phyloP scores from a whole-genome alignment of 1,284 basidiomycete species.

The Laetiporus sulphureus region DNA sequence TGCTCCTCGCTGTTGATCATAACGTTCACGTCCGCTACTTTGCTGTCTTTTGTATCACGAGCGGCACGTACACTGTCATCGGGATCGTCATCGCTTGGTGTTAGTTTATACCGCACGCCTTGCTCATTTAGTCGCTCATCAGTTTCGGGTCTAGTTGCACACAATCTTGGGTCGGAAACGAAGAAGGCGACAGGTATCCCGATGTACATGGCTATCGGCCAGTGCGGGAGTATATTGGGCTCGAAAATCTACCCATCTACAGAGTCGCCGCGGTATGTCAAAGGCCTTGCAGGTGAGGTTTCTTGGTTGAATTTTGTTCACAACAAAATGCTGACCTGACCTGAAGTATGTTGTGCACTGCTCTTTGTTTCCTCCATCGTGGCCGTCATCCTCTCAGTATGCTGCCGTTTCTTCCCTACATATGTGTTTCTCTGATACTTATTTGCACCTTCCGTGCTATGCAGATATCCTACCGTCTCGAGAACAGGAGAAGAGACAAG shows the following conservation, averaged over 20 bases:
- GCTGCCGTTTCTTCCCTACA: conserved; percentile 15
- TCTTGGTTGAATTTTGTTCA: not conserved
- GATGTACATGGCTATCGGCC: conserved; percentile 71
- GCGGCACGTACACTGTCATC: conserved; percentile 63
- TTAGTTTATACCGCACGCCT: conserved; percentile 33
- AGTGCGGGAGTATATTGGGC: conserved; percentile 65
- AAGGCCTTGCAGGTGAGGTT: conserved; percentile 16
- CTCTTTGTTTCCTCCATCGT: conserved; percentile 52
- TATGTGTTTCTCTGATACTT: not conserved
- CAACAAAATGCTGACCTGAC: not conserved
- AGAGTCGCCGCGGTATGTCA: conserved; percentile 62
- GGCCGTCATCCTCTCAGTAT: conserved; percentile 46
- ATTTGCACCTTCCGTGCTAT: not conserved
- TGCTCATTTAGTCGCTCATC: too few species aligned
- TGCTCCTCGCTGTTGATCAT: conserved; percentile 40
- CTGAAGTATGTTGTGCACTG: conserved; percentile 47
- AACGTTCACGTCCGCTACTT: conserved; percentile 56
- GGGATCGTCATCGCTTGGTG: conserved; percentile 70
- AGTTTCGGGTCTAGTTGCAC: conserved; percentile 56
- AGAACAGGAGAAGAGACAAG: conserved; percentile 52
- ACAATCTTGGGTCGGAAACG: conserved; percentile 73
- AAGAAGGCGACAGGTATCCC: conserved; percentile 72
- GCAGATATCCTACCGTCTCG: conserved; percentile 55
- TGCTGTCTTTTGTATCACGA: conserved; percentile 62
- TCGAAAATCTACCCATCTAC: conserved; percentile 63